These are phyloP conservation scores for Ilyonectria robusta DNA, from an alignment of 2,329 filamentous ascomycete species.

Conservation along the genomic window DNA sequence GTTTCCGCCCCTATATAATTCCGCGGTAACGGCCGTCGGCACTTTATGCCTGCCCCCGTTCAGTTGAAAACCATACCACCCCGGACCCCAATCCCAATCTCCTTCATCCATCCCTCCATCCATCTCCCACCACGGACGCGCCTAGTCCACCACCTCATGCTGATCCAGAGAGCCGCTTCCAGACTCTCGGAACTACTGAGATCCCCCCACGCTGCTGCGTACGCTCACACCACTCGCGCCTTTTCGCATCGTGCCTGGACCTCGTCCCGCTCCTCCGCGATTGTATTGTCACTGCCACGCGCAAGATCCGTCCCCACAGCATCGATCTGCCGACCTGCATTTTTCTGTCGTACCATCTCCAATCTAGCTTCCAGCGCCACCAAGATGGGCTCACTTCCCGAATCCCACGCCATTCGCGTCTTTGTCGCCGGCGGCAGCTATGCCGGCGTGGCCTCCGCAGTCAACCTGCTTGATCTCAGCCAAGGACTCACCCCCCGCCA, in stretches of 20 bases:
- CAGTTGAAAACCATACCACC: constrained; percentile 21
- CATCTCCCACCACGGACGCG: constrained; percentile 4
- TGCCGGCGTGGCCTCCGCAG: constrained; percentile 75
- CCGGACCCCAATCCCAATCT: constrained; percentile 14
- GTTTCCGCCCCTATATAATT: constrained; percentile 32
- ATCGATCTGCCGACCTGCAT: constrained; percentile 18
- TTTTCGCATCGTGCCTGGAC: constrained; percentile 25
- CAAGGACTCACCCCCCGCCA: constrained; percentile 68
- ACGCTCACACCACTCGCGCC: constrained; percentile 19
- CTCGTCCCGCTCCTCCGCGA: constrained; percentile 15
- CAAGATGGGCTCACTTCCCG: constrained; percentile 51
- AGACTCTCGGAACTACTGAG: constrained; percentile 36
- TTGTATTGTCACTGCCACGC: constrained; percentile 24
- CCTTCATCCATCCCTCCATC: constrained; percentile 10
- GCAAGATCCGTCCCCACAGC: constrained; percentile 18
- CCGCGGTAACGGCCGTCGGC: constrained; percentile 13
- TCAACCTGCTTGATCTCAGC: constrained; percentile 78
- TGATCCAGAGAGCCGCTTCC: constrained; percentile 32
- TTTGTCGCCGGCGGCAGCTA: constrained; percentile 81
- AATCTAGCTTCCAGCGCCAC: constrained; percentile 31
- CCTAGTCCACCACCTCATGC: constrained; percentile 38
- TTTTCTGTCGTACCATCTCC: constrained; percentile 23
- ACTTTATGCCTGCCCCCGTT: constrained; percentile 5
- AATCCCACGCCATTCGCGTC: constrained; percentile 64
- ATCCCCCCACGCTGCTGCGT: constrained; percentile 28